A percentile compares a stretch with the other conserved stretches of the same genome.
Evolutionary conservation across 768 basidiomycete species (phyloP).

Genomic region (Lyophyllum atratum): DNA sequence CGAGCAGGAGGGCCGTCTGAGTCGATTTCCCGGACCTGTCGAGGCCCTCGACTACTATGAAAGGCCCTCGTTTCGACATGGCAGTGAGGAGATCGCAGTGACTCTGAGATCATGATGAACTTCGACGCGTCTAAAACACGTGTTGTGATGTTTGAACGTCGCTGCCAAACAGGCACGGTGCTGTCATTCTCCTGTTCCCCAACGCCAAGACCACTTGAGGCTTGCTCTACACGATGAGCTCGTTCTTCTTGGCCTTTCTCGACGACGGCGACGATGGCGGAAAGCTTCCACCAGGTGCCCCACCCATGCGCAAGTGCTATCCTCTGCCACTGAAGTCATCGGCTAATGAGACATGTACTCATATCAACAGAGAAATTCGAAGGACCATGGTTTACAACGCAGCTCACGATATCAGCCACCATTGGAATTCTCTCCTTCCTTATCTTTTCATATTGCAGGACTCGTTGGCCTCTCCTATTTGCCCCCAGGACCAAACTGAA

Average conservation of each 20-base stretch:
- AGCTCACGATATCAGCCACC: slow-evolving; percentile 72
- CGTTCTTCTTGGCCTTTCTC: slow-evolving; percentile 19
- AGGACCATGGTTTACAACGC: slow-evolving; percentile 96
- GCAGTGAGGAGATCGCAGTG: too few species aligned
- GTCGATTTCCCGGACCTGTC: slow-evolving; percentile 97
- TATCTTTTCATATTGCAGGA: slow-evolving; percentile 86
- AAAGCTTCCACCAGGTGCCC: slow-evolving; percentile 31
- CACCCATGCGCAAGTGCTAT: slow-evolving; percentile 26
- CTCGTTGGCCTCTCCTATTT: slow-evolving; percentile 87
- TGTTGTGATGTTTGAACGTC: neutral
- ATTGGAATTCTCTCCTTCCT: slow-evolving; percentile 84
- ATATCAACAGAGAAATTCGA: slow-evolving; percentile 72
- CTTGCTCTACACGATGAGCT: slow-evolving; percentile 15
- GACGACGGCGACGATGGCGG: slow-evolving; percentile 38
- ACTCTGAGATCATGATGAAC: too few species aligned
- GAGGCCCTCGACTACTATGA: slow-evolving; percentile 95
- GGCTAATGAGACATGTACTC: neutral
- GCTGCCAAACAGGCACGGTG: neutral
- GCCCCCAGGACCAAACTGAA: slow-evolving; percentile 94
- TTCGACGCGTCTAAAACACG: neutral
- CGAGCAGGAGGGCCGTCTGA: slow-evolving; percentile 66
- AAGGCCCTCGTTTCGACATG: slow-evolving; percentile 59
- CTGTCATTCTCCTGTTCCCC: neutral
- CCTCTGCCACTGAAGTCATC: neutral
- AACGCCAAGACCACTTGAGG: neutral